Evolutionary conservation across 441 rosid species (phyloP), one percentile per base, ranked within the genome.

Genomic region (Mallotus japonicus): DNA sequence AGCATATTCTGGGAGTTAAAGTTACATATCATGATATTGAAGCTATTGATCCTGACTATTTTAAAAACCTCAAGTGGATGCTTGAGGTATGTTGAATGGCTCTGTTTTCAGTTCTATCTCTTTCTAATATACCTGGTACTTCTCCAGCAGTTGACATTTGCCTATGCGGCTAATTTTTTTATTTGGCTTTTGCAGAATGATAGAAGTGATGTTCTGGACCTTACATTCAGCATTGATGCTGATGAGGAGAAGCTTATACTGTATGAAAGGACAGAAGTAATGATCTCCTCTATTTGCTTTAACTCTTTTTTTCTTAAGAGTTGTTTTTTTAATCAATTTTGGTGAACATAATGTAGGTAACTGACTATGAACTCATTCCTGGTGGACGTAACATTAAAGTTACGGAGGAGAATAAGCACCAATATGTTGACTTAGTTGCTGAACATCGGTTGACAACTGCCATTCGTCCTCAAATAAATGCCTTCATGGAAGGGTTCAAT

Each of bases 371-470:
- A 85, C 80, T 94, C 81, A 89, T 89, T 59, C 94, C 91, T 66
- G 95, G 90, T 73, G 99, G 99, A 59, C 87, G 94, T 65, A 90
- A 92, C 80, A 85, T 73, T 60, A 92, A 92, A 85, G 99, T 94
- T 42, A 88, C 96, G 0, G 97, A 92, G 87, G 99, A 90, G 79
- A 94, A 89, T 75, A 94, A 94, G 86, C 92, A 90, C 78, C 89
- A 86, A 53, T 92, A 89, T 84, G 97, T 92, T 60, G 97, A 94
- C 84, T 79, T 94, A 72, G 90, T 92, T 37, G 91, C 89, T 10
- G 90, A 92, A 79, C 97, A 94, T 84, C 94, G 94, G 73, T 78
- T 94, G 86, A 94, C 99, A 1, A 94, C 97, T 22, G 97, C 99
- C 73, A 92, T 94, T 77, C 95, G 95, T 63, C 99, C 97, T 78